phyloP scores from a whole-genome alignment of 345 rosid genomes.

The Aethionema arabicum region DNA sequence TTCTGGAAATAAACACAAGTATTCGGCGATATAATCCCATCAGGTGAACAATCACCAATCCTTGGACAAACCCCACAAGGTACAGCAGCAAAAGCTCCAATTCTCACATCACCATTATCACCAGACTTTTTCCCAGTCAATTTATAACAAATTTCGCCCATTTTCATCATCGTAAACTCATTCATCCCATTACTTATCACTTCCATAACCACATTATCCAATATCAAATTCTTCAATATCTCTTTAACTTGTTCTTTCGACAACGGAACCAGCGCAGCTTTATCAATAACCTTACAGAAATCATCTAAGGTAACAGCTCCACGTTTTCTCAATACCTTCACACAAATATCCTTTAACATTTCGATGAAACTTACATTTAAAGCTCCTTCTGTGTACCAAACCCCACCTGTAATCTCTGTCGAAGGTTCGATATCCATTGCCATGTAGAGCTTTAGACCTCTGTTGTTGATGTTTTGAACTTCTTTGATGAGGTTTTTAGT shows the following conservation, averaged over 20 bases:
- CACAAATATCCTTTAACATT: slow-evolving; percentile 44
- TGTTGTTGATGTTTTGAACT: slow-evolving; percentile 60
- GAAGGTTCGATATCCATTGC: slow-evolving; percentile 68
- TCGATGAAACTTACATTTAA: slow-evolving; percentile 51
- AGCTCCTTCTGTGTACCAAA: slow-evolving; percentile 66
- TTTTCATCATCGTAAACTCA: slow-evolving; percentile 42
- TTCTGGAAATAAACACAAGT: slow-evolving; percentile 63
- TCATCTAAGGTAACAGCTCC: slow-evolving; percentile 56
- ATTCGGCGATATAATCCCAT: slow-evolving; percentile 60
- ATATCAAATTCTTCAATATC: slow-evolving; percentile 60
- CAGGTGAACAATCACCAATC: slow-evolving; percentile 58
- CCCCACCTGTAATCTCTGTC: slow-evolving; percentile 69
- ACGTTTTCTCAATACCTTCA: slow-evolving; percentile 28
- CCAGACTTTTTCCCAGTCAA: slow-evolving; percentile 30
- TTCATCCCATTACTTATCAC: slow-evolving; percentile 60
- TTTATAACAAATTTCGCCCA: slow-evolving; percentile 58
- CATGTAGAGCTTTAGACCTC: slow-evolving; percentile 52
- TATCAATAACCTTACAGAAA: slow-evolving; percentile 39
- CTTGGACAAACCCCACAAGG: slow-evolving; percentile 89
- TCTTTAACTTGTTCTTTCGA: slow-evolving; percentile 50
- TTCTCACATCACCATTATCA: slow-evolving; percentile 40
- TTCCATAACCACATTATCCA: slow-evolving; percentile 63
- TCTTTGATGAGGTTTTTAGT: slow-evolving; percentile 56
- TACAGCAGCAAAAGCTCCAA: slow-evolving; percentile 60
- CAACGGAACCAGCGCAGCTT: slow-evolving; percentile 21